A percentile compares a stretch with the other conserved stretches of the same genome.
Evolutionary conservation across 495 filamentous ascomycete species (phyloP).

Genomic region (Trichoderma reesei): DNA sequence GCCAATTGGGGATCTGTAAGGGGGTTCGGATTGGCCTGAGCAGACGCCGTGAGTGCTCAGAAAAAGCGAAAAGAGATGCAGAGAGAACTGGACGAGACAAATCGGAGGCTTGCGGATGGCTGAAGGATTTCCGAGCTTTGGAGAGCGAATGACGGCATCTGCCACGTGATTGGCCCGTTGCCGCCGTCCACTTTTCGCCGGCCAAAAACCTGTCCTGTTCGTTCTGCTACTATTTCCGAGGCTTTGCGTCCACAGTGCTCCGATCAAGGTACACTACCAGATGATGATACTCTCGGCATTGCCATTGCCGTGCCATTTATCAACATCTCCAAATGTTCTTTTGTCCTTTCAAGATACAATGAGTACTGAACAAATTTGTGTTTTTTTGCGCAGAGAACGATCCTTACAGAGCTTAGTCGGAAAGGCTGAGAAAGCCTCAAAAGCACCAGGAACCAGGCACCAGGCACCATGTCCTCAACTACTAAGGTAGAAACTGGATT

Average conservation of each 20-base stretch:
- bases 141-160: not conserved
- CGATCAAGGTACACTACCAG: not conserved
- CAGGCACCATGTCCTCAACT: too few species aligned
- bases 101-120: not conserved
- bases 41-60: not conserved
- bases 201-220: not conserved
- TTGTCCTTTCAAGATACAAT: too few species aligned
- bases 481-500: too few species aligned
- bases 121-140: not conserved
- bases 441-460: too few species aligned
- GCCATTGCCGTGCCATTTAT: too few species aligned
- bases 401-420: too few species aligned
- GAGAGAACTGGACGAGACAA: not conserved
- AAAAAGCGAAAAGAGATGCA: not conserved
- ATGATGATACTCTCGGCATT: too few species aligned
- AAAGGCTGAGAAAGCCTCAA: too few species aligned
- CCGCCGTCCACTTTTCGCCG: not conserved
- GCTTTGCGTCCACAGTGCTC: not conserved
- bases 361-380: too few species aligned
- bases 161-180: not conserved
- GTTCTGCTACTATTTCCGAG: not conserved
- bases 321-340: too few species aligned
- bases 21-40: not conserved
- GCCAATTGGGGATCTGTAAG: slow-evolving; percentile 1
- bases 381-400: too few species aligned